phyloP scores from a whole-genome alignment of 352 stramenopile species.

The Globisporangium solare region DNA sequence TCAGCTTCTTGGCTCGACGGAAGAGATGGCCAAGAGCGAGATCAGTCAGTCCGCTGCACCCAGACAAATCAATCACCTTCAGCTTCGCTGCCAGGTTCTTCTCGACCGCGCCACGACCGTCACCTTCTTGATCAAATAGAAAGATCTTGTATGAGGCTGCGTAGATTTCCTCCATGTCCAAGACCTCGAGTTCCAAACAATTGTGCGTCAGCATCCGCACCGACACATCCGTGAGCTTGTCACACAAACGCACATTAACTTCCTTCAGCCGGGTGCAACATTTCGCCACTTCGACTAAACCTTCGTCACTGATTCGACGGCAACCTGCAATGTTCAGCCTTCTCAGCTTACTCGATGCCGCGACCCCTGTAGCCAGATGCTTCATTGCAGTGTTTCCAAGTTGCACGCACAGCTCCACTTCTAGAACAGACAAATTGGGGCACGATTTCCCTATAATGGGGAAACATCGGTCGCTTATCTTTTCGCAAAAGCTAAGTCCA shows the following conservation, averaged over 20 bases:
- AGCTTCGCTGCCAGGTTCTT: constrained; percentile 71
- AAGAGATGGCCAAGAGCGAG: constrained; percentile 62
- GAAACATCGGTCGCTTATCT: constrained; percentile 61
- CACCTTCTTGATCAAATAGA: constrained; percentile 76
- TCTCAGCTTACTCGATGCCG: constrained; percentile 43
- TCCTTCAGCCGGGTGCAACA: constrained; percentile 51
- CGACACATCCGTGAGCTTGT: constrained; percentile 80
- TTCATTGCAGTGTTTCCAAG: constrained; percentile 50
- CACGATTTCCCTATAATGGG: constrained; percentile 45
- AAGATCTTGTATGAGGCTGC: constrained; percentile 72
- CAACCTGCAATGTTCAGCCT: constrained; percentile 78
- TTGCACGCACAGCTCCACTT: constrained; percentile 66
- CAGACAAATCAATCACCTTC: constrained; percentile 51
- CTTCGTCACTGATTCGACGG: constrained; percentile 72
- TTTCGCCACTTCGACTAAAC: constrained; percentile 58
- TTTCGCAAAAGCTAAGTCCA: constrained; percentile 57
- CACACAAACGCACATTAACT: constrained; percentile 76
- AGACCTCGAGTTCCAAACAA: constrained; percentile 66
- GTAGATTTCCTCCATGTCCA: constrained; percentile 84
- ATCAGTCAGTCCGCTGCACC: constrained; percentile 72
- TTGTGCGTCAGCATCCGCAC: constrained; percentile 76
- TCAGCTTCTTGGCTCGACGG: constrained; percentile 48
- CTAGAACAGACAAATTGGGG: constrained; percentile 30
- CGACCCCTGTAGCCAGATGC: constrained; percentile 38
- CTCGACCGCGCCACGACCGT: constrained; percentile 75